Percentiles rank a stretch among this genome's conserved stretches.
Conservation (phyloP, 331 rosid genomes). For the Rosa hybrid region DNA sequence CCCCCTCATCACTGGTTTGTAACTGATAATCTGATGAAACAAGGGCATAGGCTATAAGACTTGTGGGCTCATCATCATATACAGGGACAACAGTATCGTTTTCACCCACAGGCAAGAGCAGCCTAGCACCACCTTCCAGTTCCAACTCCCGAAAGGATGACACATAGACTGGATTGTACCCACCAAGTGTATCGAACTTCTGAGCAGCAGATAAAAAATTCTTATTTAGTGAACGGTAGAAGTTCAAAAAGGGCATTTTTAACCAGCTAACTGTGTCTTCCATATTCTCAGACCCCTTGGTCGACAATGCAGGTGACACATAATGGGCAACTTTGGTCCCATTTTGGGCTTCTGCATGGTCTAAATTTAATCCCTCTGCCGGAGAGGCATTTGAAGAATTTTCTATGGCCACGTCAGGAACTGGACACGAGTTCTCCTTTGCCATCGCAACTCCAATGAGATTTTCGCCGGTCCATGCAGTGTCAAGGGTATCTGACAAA, state of each 20-base stretch:
- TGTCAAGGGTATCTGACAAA: conserved; percentile 85
- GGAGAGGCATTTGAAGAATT: conserved; percentile 38
- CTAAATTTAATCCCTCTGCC: conserved; percentile 34
- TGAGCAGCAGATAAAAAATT: conserved; percentile 54
- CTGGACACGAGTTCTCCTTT: conserved; percentile 34
- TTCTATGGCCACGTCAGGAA: conserved; percentile 40
- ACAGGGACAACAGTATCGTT: conserved; percentile 81
- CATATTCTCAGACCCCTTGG: conserved; percentile 49
- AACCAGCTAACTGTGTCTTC: conserved; percentile 76
- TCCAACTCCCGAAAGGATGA: conserved; percentile 73
- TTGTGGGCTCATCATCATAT: conserved; percentile 93
- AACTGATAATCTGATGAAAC: conserved; percentile 58
- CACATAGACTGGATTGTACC: conserved; percentile 65
- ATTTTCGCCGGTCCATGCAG: conserved; percentile 74
- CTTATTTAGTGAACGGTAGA: conserved; percentile 67
- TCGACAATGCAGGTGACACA: conserved; percentile 30
- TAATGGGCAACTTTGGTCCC: conserved; percentile 36
- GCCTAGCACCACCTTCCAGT: conserved; percentile 80
- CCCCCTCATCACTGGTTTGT: conserved; percentile 57
- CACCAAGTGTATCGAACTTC: conserved; percentile 60
- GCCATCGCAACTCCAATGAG: conserved; percentile 39
- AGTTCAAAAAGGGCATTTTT: conserved; percentile 70
- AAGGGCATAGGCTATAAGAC: conserved; percentile 81
- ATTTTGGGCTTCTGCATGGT: conserved; percentile 52
- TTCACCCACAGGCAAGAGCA: conserved; percentile 75